Conservation (phyloP, 176 grass and related monocot genomes). For the Miscanthus lutarioriparius region DNA sequence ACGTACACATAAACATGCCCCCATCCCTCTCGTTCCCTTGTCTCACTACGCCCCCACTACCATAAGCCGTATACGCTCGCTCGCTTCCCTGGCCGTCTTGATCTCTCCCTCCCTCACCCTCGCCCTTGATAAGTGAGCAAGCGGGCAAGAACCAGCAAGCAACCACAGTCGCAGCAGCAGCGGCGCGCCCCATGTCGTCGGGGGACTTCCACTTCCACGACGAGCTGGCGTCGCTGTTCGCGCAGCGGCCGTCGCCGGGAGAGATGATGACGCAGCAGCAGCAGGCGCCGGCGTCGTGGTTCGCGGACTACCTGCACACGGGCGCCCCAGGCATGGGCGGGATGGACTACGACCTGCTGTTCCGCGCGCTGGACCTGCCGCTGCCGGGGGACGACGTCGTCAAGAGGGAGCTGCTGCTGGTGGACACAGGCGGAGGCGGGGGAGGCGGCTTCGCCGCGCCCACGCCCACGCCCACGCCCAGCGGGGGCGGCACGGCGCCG, state of each 20-base stretch:
- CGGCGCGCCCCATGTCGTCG: conserved; percentile 36
- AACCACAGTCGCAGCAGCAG: background rate
- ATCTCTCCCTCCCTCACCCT: background rate
- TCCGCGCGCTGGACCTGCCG: conserved; percentile 47
- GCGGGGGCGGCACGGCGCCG: conserved; percentile 43
- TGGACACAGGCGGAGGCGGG: conserved; percentile 23
- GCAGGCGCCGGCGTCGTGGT: conserved; percentile 5
- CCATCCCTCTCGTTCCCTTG: conserved; percentile 14
- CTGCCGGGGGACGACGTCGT: conserved; percentile 29
- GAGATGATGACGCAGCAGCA: conserved; percentile 7
- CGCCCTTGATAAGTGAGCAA: conserved; percentile 40
- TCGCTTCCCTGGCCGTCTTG: conserved; percentile 30
- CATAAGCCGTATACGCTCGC: conserved; percentile 13
- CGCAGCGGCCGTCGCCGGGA: conserved; percentile 30
- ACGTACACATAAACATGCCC: background rate
- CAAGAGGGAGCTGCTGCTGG: conserved; percentile 36
- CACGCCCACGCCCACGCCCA: conserved; percentile 11
- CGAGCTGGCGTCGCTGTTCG: conserved; percentile 71
- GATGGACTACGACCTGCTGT: conserved; percentile 56
- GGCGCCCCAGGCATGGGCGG: background rate
- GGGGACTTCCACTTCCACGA: conserved; percentile 61
- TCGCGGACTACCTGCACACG: conserved; percentile 34
- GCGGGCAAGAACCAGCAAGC: background rate
- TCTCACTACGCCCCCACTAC: conserved; percentile 2
- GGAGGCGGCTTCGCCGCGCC: background rate